A percentile compares a stretch with the other conserved stretches of the same genome.
Evolutionary conservation across 108 stramenopile genomes (phyloP).

Genomic region (Discostella stelligeroides): DNA sequence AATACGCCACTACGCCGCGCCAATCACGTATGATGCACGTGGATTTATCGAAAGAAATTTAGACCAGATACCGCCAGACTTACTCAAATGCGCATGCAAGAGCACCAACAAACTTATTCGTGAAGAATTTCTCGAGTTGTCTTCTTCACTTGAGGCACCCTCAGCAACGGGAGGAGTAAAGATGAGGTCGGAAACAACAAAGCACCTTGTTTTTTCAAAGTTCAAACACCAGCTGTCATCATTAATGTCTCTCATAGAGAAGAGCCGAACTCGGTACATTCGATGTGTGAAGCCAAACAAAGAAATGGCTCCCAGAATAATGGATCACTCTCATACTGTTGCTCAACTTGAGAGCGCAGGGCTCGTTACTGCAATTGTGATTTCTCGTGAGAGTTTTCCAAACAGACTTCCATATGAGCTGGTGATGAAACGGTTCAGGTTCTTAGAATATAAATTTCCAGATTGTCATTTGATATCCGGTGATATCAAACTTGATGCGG

Average conservation of each 20-base stretch:
- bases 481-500: conserved; percentile 38
- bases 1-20: conserved; percentile 86
- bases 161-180: conserved; percentile 54
- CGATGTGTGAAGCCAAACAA: conserved; percentile 92
- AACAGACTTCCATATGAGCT: conserved; percentile 80
- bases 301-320: conserved; percentile 56
- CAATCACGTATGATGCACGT: conserved; percentile 79
- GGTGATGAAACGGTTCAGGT: conserved; percentile 71
- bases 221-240: conserved; percentile 67
- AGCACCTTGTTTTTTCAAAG: conserved; percentile 64
- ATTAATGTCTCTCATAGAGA: conserved; percentile 66
- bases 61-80: conserved; percentile 77
- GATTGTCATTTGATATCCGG: conserved; percentile 36
- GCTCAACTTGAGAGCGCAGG: conserved; percentile 93
- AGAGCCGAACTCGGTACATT: conserved; percentile 84
- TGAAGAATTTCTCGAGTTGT: conserved; percentile 50
- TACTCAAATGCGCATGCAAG: conserved; percentile 57
- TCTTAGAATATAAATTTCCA: conserved; percentile 47
- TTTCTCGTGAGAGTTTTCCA: conserved; percentile 91
- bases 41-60: conserved; percentile 82
- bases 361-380: conserved; percentile 88
- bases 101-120: conserved; percentile 66
- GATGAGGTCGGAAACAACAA: conserved; percentile 51
- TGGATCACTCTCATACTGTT: conserved; percentile 75
- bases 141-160: conserved; percentile 7